A percentile compares a stretch with the other conserved stretches of the same genome.
These are phyloP conservation scores for Xanthoparmelia taractica DNA, from an alignment of 495 filamentous ascomycete genomes.

Conservation along the genomic window DNA sequence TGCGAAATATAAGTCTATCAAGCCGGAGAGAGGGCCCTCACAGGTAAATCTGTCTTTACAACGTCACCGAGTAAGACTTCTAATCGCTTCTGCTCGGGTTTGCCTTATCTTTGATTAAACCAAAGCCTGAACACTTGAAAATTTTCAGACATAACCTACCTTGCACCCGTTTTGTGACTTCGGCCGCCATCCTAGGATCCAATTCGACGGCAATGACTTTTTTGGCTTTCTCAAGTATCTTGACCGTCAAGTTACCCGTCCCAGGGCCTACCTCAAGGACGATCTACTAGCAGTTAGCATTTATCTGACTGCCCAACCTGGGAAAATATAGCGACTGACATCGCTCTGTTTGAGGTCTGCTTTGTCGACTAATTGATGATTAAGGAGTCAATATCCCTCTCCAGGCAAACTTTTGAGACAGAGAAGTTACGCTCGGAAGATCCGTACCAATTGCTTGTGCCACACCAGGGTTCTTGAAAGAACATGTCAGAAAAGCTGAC, in stretches of 20 bases:
- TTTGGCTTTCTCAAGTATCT: slow-evolving; percentile 79
- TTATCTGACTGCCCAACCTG: slow-evolving; percentile 8
- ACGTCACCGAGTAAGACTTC: slow-evolving; percentile 88
- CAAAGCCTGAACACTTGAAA: neutral
- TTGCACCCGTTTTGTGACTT: slow-evolving; percentile 80
- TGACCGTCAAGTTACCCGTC: slow-evolving; percentile 81
- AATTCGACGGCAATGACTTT: slow-evolving; percentile 86
- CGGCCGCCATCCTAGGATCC: slow-evolving; percentile 93
- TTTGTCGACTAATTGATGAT: slow-evolving; percentile 51
- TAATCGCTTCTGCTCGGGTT: slow-evolving; percentile 66
- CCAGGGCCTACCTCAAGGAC: slow-evolving; percentile 72
- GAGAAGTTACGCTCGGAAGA: neutral
- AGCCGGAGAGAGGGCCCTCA: neutral
- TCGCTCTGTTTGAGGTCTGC: slow-evolving; percentile 85
- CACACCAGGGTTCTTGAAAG: slow-evolving; percentile 77
- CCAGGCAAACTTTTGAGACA: neutral
- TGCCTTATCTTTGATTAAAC: slow-evolving; percentile 48
- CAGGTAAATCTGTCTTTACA: slow-evolving; percentile 77
- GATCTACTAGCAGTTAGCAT: slow-evolving; percentile 32
- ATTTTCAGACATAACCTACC: neutral
- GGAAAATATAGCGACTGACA: slow-evolving; percentile 32
- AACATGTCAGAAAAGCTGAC: neutral
- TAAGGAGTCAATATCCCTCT: neutral
- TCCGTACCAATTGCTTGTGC: slow-evolving; percentile 58
- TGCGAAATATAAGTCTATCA: neutral